Percentiles rank a stretch among this genome's conserved stretches.
phyloP scores from a whole-genome alignment of 2,329 filamentous ascomycete genomes.

The Fusarium pseudonygamai region DNA sequence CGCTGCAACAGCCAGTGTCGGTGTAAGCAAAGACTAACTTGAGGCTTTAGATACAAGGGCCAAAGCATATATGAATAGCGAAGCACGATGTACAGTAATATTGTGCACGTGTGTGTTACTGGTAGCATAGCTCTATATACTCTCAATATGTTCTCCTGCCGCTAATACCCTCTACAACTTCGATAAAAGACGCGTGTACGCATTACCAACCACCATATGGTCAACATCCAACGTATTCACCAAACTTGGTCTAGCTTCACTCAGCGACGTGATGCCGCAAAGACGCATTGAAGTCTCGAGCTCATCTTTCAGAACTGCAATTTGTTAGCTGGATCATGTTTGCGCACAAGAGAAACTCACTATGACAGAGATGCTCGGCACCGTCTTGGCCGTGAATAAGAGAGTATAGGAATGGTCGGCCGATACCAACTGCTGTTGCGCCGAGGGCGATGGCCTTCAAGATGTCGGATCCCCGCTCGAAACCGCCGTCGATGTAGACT shows the following conservation, averaged over 20 bases:
- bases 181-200: neutral
- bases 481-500: slow-evolving; percentile 63
- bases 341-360: slow-evolving; percentile 49
- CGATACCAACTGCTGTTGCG: slow-evolving; percentile 63
- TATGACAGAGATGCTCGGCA: slow-evolving; percentile 62
- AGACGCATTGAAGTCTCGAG: slow-evolving; percentile 46
- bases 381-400: slow-evolving; percentile 64
- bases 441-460: slow-evolving; percentile 63
- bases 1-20: neutral
- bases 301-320: slow-evolving; percentile 43
- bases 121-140: rapidly evolving
- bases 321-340: rapidly evolving
- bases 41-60: rapidly evolving
- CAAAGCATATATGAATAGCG: rapidly evolving
- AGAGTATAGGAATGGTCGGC: slow-evolving; percentile 62
- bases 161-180: slow-evolving; percentile 14
- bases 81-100: neutral
- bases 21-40: neutral
- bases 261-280: slow-evolving; percentile 42
- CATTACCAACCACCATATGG: slow-evolving; percentile 37
- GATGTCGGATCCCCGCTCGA: slow-evolving; percentile 63
- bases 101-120: neutral
- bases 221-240: slow-evolving; percentile 46
- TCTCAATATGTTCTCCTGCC: neutral
- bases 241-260: slow-evolving; percentile 38